Base-by-base conservation (phyloP, 768 basidiomycete genomes). In the Termitomyces sp. region DNA sequence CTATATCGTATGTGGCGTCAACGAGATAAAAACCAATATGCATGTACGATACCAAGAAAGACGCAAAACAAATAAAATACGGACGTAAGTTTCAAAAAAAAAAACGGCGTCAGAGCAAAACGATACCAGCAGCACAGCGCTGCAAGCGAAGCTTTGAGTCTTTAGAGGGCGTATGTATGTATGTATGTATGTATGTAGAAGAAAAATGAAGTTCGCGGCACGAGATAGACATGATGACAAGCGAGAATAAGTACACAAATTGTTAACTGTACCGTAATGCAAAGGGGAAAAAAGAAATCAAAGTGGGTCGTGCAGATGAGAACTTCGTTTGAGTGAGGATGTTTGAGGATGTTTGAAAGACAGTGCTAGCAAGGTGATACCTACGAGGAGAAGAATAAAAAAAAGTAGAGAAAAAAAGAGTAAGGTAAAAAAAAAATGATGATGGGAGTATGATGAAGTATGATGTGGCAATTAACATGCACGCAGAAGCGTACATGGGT, bases 51-150 rank as follows among this genome's bases (percentile, higher is more conserved):
- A 37, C 34, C 54, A 53, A 59, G 60, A 60, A 58, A 58, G 56
- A 46, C 53, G 59, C 57, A 56, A 63, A 64, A 60, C 62, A 62
- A 60, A 56, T 47, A 15, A 41, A 52, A 28, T 47, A 47, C 32
- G 45, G 28, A 51, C 5, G 4, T 14, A 7, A n/a, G 48, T 37
- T 38, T 51, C 19, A 5, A 5, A 14, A 26, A 30, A n/a, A 12
- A 9, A n/a, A 40, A 26, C 24, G 11, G 35, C 10, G 37, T 9
- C 30, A 32, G n/a, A 52, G 49, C 35, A 42, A 30, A 54, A 52
- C 45, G 40, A 58, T 28, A 55, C 50, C 32, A 56, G 42, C 51
- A 50, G 38, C 47, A 9, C 14, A 48, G 30, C 30, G 30, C 30
- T 32, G 9, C 30, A 32, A 32, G 30, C 9, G 2, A 28, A 28